A percentile compares a stretch with the other conserved stretches of the same genome.
Conservation (phyloP, 179 eudicot genomes). For the Patellifolia procumbens region DNA sequence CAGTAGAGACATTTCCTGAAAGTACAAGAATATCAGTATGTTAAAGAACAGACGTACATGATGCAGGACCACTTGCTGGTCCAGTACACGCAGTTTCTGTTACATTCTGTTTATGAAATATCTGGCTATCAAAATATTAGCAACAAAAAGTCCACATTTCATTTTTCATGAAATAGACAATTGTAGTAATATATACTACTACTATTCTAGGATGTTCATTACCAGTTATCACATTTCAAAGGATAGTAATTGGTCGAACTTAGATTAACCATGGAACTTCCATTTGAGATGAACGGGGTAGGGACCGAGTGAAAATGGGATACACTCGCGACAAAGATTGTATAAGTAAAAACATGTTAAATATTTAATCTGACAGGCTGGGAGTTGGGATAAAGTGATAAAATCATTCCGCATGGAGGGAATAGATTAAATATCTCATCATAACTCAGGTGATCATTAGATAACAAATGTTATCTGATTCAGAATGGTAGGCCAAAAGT, state of each 20-base stretch:
- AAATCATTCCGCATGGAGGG: neutral
- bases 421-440: neutral
- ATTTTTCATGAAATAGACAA: neutral
- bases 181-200: neutral
- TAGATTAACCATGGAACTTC: neutral
- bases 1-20: constrained; percentile 84
- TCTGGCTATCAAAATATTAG: neutral
- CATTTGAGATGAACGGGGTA: neutral
- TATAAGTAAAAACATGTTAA: neutral
- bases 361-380: neutral
- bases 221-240: neutral
- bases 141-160: neutral
- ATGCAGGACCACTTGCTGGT: neutral
- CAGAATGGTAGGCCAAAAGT: neutral
- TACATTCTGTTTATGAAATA: neutral
- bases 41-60: neutral
- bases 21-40: constrained; percentile 13
- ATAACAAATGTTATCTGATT: neutral
- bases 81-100: neutral
- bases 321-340: neutral
- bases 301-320: neutral
- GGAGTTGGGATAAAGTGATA: neutral
- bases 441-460: neutral
- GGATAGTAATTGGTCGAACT: neutral
- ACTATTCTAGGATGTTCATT: neutral